Base-by-base conservation (phyloP, 345 rosid genomes). In the Mangifera indica region DNA sequence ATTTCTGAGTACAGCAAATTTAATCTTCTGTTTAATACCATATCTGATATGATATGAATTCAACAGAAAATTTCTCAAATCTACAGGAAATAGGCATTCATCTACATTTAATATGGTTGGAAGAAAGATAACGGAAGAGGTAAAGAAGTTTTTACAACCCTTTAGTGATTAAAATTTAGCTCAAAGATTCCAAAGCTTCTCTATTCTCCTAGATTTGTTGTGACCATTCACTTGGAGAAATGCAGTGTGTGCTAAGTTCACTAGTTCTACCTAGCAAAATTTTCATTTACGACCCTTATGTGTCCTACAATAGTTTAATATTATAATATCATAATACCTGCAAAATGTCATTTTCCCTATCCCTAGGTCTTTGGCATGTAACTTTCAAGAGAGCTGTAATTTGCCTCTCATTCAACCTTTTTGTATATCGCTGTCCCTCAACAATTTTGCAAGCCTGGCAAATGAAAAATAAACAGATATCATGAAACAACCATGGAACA, bases 361-460 rank as follows among this genome's bases (percentile, higher is more conserved):
- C 99, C 61, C 95, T 83, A 32, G 99, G 99, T 70, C 99, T 84
- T 77, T 96, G 99, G 78, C 99, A 93, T 20, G 99, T 93, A 76
- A 96, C 97, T 81, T 83, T 93, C 66, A 96, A 79, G 7, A 96
- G 93, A 49, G 96, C 85, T 21, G 98, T 96, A 55, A 93, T 96
- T 81, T 96, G 99, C 81, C 81, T 93, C 77, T 96, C 99, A 67
- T 96, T 96, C 79, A 96, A 78, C 78, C 98, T 81, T 77, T 96
- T 96, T 0, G 99, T 89, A 74, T 89, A 96, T 44, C 98, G 78
- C 75, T 96, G 99, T 64, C 99, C 99, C 79, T 88, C 99, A 0
- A 96, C 99, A 69, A 96, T 96, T 83, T 96, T 96, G 84, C 98
- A 96, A 22, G 96, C 99, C 99, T 95, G 42, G 26, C 10, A 78